Conservation (phyloP, 306 rosid species). For the Acacia confusa region DNA sequence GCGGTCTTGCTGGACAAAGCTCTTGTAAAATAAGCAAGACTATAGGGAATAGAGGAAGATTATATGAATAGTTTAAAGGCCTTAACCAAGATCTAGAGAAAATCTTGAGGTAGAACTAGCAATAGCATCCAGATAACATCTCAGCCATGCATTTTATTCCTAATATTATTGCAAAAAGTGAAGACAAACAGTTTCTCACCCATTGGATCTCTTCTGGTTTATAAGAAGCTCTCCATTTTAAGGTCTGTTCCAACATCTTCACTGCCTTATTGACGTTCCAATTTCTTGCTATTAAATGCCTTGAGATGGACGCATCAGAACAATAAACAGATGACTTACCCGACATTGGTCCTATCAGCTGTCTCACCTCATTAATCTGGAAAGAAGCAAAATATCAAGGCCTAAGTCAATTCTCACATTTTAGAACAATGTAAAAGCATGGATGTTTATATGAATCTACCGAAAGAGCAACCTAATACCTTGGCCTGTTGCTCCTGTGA, state of each 20-base stretch:
- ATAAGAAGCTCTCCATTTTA: slow-evolving; percentile 78
- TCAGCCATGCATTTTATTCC: neutral
- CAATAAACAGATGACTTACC: slow-evolving; percentile 67
- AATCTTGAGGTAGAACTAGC: neutral
- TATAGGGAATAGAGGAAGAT: neutral
- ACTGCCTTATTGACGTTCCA: slow-evolving; percentile 93
- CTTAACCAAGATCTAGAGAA: neutral
- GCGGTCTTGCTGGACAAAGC: neutral
- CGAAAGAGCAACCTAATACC: slow-evolving; percentile 44
- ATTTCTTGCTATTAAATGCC: slow-evolving; percentile 77
- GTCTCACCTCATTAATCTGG: slow-evolving; percentile 78
- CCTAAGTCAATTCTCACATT: slow-evolving; percentile 1
- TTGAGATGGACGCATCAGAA: slow-evolving; percentile 71
- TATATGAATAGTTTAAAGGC: neutral
- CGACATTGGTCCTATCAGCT: slow-evolving; percentile 61
- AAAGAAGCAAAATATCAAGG: slow-evolving; percentile 25
- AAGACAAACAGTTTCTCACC: slow-evolving; percentile 48
- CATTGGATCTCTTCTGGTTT: slow-evolving; percentile 92
- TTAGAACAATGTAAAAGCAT: slow-evolving; percentile 7
- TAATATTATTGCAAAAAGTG: neutral
- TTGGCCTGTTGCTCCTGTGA: slow-evolving; percentile 64
- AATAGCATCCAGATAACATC: slow-evolving; percentile 1
- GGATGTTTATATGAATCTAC: neutral
- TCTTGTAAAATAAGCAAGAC: neutral
- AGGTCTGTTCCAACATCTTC: slow-evolving; percentile 75